A percentile compares a stretch with the other conserved stretches of the same genome.
Evolutionary conservation across 2,329 filamentous ascomycete species (phyloP).

Genomic region (Thelonectria blattea): DNA sequence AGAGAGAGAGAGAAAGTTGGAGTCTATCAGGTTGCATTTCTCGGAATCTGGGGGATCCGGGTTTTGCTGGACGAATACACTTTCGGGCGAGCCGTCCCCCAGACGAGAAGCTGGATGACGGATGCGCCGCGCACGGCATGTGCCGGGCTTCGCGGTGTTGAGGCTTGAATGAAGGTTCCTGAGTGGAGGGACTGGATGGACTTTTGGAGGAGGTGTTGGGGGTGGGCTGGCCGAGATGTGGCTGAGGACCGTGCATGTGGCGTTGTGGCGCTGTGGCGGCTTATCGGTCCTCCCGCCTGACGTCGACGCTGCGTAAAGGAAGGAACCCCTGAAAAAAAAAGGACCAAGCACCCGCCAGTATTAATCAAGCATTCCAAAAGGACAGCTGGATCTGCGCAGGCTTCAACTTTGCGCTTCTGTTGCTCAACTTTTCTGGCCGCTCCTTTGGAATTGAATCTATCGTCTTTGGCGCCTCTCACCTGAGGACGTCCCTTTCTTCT

Average conservation of each 20-base stretch:
- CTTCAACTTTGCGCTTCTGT: constrained; percentile 25
- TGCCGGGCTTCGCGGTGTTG: not conserved
- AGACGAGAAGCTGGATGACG: not conserved
- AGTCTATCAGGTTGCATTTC: too few relatives aligned
- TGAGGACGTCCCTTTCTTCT: constrained; percentile 8
- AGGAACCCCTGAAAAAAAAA: constrained; percentile 34
- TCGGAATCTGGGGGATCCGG: not conserved
- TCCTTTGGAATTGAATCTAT: constrained; percentile 21
- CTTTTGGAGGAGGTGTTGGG: not conserved
- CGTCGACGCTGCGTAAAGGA: constrained; percentile 7
- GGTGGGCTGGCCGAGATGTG: constrained; percentile 7
- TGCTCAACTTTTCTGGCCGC: constrained; percentile 12
- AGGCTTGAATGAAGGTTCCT: constrained; percentile 6
- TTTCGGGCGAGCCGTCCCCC: constrained; percentile 6
- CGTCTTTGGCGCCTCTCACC: constrained; percentile 13
- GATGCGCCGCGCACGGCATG: not conserved
- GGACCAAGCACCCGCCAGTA: constrained; percentile 27
- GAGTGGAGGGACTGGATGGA: not conserved
- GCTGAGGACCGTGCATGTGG: constrained; percentile 1
- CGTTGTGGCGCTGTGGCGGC: constrained; percentile 18
- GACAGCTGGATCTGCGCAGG: constrained; percentile 34
- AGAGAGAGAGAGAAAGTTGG: not conserved
- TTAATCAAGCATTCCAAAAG: constrained; percentile 29
- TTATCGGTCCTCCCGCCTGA: constrained; percentile 2
- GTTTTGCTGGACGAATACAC: not conserved